Conservation (phyloP, 495 filamentous ascomycete species). For the Podospora bellae-mahoneyi region DNA sequence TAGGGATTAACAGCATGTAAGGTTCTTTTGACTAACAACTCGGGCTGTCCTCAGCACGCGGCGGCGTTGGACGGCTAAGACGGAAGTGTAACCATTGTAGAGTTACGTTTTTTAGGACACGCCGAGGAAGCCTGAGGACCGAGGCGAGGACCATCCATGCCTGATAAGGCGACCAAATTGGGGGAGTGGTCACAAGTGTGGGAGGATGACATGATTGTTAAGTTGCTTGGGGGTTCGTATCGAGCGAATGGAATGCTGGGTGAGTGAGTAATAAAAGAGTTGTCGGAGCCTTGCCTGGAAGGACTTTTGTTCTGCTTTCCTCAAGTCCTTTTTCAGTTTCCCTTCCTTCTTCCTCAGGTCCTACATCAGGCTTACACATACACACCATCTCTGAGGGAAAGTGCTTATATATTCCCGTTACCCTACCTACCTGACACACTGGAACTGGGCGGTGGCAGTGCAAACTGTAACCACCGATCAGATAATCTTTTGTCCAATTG, state of each 20-base stretch:
- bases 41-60: neutral
- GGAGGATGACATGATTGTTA: neutral
- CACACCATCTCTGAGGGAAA: constrained; percentile 12
- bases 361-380: neutral
- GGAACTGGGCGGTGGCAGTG: constrained; percentile 22
- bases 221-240: neutral
- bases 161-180: neutral
- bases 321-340: neutral
- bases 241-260: neutral
- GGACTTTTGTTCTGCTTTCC: neutral
- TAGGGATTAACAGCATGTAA: constrained; percentile 3
- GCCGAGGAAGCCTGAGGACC: neutral
- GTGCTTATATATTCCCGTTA: neutral
- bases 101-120: neutral
- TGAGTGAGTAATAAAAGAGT: neutral
- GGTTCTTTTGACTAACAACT: constrained; percentile 11
- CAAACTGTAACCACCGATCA: constrained; percentile 9
- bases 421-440: neutral
- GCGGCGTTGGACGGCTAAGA: neutral
- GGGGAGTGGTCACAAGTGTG: neutral
- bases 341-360: neutral
- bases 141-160: neutral
- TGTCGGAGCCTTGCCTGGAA: neutral
- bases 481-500: neutral
- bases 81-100: neutral